Conservation (phyloP, 176 grass and related monocot species). For the Carex pumila region DNA sequence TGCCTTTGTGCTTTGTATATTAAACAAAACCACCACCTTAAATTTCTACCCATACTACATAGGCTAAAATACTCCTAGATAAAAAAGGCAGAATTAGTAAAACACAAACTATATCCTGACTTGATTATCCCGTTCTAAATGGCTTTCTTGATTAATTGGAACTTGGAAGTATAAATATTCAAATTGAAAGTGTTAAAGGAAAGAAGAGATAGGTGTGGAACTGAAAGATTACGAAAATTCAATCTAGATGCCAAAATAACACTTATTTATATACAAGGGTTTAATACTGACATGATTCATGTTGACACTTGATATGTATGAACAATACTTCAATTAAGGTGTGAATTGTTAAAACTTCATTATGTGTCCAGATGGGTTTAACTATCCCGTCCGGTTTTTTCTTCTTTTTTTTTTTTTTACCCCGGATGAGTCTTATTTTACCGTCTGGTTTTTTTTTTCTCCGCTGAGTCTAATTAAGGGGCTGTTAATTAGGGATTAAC, state of each 20-base stretch:
- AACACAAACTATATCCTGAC: neutral
- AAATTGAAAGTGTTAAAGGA: neutral
- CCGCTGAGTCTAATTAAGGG: too few species aligned
- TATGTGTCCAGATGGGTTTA: too few species aligned
- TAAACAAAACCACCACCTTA: neutral
- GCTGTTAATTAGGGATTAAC: too few species aligned
- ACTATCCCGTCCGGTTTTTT: too few species aligned
- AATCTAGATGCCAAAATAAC: neutral
- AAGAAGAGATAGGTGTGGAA: neutral
- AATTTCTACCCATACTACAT: neutral
- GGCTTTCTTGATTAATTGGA: neutral
- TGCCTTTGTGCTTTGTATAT: neutral
- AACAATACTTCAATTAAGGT: neutral
- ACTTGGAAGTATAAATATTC: neutral
- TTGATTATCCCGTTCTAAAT: neutral
- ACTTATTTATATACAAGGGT: neutral
- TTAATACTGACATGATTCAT: neutral
- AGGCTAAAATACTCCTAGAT: neutral
- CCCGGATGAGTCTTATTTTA: too few species aligned
- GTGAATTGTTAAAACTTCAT: neutral
- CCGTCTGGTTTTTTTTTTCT: too few species aligned
- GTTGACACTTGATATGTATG: neutral
- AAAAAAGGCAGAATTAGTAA: neutral
- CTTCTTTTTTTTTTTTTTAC: too few species aligned
- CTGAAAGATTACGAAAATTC: neutral